Evolutionary conservation across 2,329 filamentous ascomycete species (phyloP), one percentile per base, ranked within the genome.

Genomic region (Arthrobotrys sinensis): DNA sequence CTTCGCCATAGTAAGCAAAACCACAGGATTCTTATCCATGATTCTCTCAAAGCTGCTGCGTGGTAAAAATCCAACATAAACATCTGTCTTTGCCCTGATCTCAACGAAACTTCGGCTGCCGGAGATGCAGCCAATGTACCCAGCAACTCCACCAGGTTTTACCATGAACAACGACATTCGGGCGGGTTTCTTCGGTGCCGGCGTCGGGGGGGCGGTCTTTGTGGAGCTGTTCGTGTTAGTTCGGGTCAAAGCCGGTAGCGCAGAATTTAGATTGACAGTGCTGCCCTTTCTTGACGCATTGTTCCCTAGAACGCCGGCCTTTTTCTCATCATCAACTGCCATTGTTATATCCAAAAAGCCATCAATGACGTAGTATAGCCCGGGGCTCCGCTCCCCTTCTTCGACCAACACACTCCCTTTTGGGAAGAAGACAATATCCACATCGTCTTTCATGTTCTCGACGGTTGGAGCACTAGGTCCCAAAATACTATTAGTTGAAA

Each of bases 351-450:
- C 96, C 40, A 99, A 86, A 82, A 99, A 99, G 0, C 96, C 96
- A 83, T 99, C 96, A 62, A 99, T 92, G 2, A 99, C 95, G 84
- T 99, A 99, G 85, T 99, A 99, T 0, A 99, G 84, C 0, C 96
- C 96, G 0, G 96, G 96, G 81, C 96, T 97, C n/a, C 96, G 89
- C 84, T 99, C 96, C 8, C 96, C 95, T 85, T 98, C 94, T 82
- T 99, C 96, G 0, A 99, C 94, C 14, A 99, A 88, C 0, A 99
- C 92, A 1, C 96, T 95, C 1, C 93, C 94, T 83, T 98, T 93
- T 0, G 94, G 95, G 80, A 99, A 99, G 85, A 93, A 98, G 4
- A 99, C 96, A 80, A 99, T 97, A 83, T 99, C 96, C 1, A 98
- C 90, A 66, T 99, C 96, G 79, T 97, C 91, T 80, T 91, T 92